Percentiles rank a stretch among this genome's conserved stretches.
phyloP scores from a whole-genome alignment of 305 asterid species.

The Solanum chacoense region DNA sequence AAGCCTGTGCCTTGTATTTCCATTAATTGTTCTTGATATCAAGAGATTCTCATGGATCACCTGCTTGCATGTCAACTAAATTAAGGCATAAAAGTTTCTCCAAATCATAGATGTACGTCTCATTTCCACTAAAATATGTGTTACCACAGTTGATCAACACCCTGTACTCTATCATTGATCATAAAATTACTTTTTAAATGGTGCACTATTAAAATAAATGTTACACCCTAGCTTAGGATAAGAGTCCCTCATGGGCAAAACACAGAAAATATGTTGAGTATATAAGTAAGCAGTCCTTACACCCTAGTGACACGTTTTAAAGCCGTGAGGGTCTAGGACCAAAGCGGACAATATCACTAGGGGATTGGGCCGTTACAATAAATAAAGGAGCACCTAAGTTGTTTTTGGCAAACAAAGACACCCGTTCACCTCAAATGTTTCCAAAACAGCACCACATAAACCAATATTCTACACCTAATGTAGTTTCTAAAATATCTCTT shows the following conservation, averaged over 20 bases:
- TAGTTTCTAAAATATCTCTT: not conserved
- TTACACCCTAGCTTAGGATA: not conserved
- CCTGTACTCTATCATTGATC: not conserved
- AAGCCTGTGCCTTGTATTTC: not conserved
- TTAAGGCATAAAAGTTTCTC: not conserved
- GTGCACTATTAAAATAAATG: not conserved
- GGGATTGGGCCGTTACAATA: not conserved
- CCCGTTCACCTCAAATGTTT: not conserved
- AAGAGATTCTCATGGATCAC: not conserved
- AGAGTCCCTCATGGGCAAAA: not conserved
- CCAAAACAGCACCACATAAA: not conserved
- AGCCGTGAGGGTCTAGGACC: not conserved
- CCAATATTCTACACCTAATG: not conserved
- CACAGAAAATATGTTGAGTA: not conserved
- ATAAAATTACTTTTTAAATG: not conserved
- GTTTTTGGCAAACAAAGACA: not conserved
- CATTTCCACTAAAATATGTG: not conserved
- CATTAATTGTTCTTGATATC: not conserved
- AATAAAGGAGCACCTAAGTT: not conserved
- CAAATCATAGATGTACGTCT: not conserved
- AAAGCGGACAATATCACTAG: not conserved
- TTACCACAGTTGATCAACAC: not conserved
- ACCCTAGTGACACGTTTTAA: not conserved
- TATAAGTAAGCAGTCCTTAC: not conserved
- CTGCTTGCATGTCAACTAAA: not conserved